Base-by-base conservation (phyloP, 148 eudicot genomes). In the Salicornia ramosissima region DNA sequence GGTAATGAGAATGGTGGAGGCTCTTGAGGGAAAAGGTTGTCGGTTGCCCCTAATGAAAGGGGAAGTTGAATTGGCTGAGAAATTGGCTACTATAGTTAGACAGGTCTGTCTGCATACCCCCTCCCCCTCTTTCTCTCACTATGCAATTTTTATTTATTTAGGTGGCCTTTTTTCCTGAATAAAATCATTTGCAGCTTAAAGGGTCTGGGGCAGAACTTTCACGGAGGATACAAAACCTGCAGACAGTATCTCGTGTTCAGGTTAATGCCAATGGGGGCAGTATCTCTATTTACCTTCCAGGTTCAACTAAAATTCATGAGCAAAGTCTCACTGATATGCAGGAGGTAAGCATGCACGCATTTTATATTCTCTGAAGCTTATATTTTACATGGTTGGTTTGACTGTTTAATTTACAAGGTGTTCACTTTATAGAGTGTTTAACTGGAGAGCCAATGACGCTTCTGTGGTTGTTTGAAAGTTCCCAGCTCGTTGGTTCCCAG, bases 171-270 rank as follows among this genome's bases (percentile, higher is more conserved):
- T 52, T 31, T 67, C 54, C 81, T 90, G 72, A 85, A 70, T 24
- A 55, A 68, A 18, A 56, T 22, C 72, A 13, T 70, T 52, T 83
- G 75, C 87, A 94, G 99, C 79, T 94, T 74, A 94, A 85, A 81
- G 99, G 99, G 47, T 86, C 99, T 51, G 99, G 97, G 76, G 94
- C 88, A 67, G 99, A 94, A 71, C 97, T 94, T 62, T 87, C 99
- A 24, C 83, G 99, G 80, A 83, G 99, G 82, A 97, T 94, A n/a
- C 99, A 94, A 78, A 94, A 89, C 80, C 83, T 94, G 79, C 85
- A 82, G 56, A 86, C 89, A 10, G 69, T 94, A 65, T 81, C 92
- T 72, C 96, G 97, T 65, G 85, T 94, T 76, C 92, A 88, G 75
- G 80, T 87, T 69, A 86, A 84, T 86, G 82, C 72, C 55, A 77